Conservation (phyloP, 106 monocot genomes). For the Platanthera guangdongensis region DNA sequence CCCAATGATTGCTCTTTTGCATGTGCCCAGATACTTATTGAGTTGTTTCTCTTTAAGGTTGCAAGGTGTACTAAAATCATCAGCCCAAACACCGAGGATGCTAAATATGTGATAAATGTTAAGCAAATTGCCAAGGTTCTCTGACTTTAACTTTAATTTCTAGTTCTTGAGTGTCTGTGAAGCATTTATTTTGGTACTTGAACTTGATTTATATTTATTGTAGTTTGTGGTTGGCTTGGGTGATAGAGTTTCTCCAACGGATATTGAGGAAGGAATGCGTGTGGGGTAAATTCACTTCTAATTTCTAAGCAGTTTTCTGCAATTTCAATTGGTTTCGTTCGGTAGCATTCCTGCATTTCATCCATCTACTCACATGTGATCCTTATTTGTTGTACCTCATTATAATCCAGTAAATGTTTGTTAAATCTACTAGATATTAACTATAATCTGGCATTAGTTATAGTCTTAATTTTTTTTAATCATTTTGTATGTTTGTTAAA, state of each 20-base stretch:
- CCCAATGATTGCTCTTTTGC: not conserved
- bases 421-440: too few species aligned
- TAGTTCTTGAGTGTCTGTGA: not conserved
- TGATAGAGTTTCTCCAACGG: slow-evolving; percentile 95
- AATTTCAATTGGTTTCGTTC: not conserved
- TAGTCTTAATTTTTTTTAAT: too few species aligned
- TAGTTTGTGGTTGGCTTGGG: slow-evolving; percentile 99
- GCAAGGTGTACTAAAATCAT: slow-evolving; percentile 97
- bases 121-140: slow-evolving; percentile 93
- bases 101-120: slow-evolving; percentile 95
- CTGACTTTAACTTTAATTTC: not conserved
- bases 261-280: slow-evolving; percentile 97
- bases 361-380: too few species aligned
- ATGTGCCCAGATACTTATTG: not conserved
- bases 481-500: too few species aligned
- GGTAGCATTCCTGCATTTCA: too few species aligned
- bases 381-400: too few species aligned
- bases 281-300: slow-evolving; percentile 51
- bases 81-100: slow-evolving; percentile 91
- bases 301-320: not conserved
- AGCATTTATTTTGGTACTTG: not conserved
- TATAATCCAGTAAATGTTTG: too few species aligned
- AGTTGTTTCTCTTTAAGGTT: slow-evolving; percentile 41
- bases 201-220: slow-evolving; percentile 12
- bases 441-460: too few species aligned